Evolutionary conservation across 1,284 basidiomycete genomes (phyloP).

Genomic region (Mixia osmundae): DNA sequence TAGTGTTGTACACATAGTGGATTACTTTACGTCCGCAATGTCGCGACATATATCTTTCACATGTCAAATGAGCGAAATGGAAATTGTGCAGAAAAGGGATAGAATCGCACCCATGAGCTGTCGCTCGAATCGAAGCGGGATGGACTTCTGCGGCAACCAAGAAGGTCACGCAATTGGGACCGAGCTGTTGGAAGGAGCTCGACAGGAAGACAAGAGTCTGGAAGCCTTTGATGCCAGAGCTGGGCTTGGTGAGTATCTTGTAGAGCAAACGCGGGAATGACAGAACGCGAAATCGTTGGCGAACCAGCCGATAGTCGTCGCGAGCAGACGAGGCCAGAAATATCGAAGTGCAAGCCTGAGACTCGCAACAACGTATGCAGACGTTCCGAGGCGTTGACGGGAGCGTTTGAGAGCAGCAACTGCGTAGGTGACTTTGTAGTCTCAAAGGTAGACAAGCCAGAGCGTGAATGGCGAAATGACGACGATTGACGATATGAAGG

Average conservation of each 20-base stretch:
- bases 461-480: slow-evolving; percentile 29
- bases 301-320: not conserved
- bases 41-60: too few relatives aligned
- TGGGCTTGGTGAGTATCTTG: slow-evolving; percentile 20
- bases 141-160: slow-evolving; percentile 22
- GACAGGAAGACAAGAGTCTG: slow-evolving; percentile 30
- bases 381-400: slow-evolving; percentile 27
- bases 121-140: slow-evolving; percentile 23
- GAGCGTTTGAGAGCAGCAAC: slow-evolving; percentile 23
- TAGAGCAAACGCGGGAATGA: slow-evolving; percentile 24
- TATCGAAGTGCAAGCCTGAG: slow-evolving; percentile 26
- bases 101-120: slow-evolving; percentile 19
- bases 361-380: slow-evolving; percentile 29
- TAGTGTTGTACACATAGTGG: too few relatives aligned
- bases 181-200: slow-evolving; percentile 31
- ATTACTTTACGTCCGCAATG: too few relatives aligned
- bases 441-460: slow-evolving; percentile 31
- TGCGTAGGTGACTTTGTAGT: slow-evolving; percentile 24
- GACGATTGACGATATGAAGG: slow-evolving; percentile 31
- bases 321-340: not conserved
- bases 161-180: slow-evolving; percentile 21
- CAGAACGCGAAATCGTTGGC: slow-evolving; percentile 30
- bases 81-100: too few relatives aligned
- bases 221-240: slow-evolving; percentile 10
- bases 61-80: too few relatives aligned